These are phyloP conservation scores for Blastomyces emzantsi DNA, from an alignment of 2,329 filamentous ascomycete genomes.

Conservation along the genomic window DNA sequence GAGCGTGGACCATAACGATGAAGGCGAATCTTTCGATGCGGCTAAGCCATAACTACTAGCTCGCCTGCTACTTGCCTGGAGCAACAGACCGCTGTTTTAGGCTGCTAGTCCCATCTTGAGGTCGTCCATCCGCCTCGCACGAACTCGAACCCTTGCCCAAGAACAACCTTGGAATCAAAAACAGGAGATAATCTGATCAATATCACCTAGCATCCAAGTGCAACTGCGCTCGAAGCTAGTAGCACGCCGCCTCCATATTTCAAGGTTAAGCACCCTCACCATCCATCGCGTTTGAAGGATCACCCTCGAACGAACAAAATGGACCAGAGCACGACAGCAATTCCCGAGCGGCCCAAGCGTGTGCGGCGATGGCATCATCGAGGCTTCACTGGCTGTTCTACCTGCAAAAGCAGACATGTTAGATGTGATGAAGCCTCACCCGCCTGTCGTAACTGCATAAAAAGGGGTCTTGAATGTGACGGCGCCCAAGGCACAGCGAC, in stretches of 20 bases:
- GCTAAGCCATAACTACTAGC: background rate
- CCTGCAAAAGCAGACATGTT: conserved; percentile 34
- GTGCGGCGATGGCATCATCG: conserved; percentile 35
- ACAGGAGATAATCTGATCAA: background rate
- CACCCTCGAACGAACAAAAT: background rate
- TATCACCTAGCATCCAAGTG: background rate
- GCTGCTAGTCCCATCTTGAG: background rate
- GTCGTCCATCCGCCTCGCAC: background rate
- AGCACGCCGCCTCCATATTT: background rate
- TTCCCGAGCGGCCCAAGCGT: conserved; percentile 25
- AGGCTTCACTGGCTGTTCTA: conserved; percentile 35
- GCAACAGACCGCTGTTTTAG: background rate
- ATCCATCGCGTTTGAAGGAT: background rate
- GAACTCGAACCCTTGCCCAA: background rate
- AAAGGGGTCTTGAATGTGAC: conserved; percentile 27
- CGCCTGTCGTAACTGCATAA: conserved; percentile 32
- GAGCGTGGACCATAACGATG: background rate
- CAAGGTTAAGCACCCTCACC: background rate
- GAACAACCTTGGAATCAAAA: background rate
- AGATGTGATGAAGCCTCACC: conserved; percentile 32
- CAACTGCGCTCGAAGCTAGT: background rate
- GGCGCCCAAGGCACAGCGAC: conserved; percentile 30
- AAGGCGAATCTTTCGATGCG: background rate
- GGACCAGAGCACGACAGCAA: background rate
- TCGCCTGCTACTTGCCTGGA: background rate